These are phyloP conservation scores for Suhomyces taliae DNA, from an alignment of 1,139 yeast genomes.

Conservation along the genomic window DNA sequence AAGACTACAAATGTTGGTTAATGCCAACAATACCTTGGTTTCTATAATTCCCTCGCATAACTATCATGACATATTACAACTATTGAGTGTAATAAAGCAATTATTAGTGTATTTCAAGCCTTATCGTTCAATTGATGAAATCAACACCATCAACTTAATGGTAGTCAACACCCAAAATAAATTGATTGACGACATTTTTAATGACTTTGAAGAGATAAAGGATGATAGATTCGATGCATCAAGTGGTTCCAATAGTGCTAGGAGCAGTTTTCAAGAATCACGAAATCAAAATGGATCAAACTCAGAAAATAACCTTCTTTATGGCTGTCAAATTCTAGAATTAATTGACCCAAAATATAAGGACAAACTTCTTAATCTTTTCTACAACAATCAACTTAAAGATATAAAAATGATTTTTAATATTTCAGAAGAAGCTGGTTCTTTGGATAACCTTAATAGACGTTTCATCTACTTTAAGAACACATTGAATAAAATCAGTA, in stretches of 20 bases:
- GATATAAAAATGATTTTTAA: conserved; percentile 78
- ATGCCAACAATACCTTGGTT: conserved; percentile 70
- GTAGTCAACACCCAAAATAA: conserved; percentile 65
- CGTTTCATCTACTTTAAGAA: conserved; percentile 81
- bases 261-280: conserved; percentile 4
- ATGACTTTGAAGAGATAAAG: conserved; percentile 59
- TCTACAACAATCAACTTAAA: conserved; percentile 64
- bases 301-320: conserved; percentile 26
- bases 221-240: conserved; percentile 1
- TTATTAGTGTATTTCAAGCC: conserved; percentile 75
- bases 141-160: conserved; percentile 65
- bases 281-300: not conserved
- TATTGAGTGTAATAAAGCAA: conserved; percentile 77
- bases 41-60: conserved; percentile 43
- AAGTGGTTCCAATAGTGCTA: conserved; percentile 1
- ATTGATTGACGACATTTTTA: conserved; percentile 70
- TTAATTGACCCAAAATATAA: conserved; percentile 61
- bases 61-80: conserved; percentile 66
- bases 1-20: conserved; percentile 80
- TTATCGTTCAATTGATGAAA: conserved; percentile 80
- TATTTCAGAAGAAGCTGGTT: conserved; percentile 87
- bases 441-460: conserved; percentile 79
- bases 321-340: conserved; percentile 75
- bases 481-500: conserved; percentile 59
- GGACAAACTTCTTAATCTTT: conserved; percentile 70